These are phyloP conservation scores for Perkinsus marinus DNA, from an alignment of 169 alveolate species.

Conservation along the genomic window DNA sequence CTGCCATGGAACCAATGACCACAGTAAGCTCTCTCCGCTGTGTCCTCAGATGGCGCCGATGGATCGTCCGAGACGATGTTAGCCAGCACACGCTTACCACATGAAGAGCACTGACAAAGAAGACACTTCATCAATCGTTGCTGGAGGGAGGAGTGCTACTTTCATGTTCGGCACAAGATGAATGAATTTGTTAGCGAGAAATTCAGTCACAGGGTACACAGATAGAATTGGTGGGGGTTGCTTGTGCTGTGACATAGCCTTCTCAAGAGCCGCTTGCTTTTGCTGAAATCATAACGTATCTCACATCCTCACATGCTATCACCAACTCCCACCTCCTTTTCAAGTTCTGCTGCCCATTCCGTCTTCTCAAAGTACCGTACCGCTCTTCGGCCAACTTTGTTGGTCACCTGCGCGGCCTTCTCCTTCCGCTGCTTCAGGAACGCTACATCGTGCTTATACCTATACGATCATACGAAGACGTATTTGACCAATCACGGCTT, in stretches of 20 bases:
- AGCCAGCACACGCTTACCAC: not conserved
- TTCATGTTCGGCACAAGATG: not conserved
- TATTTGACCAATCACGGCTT: no score
- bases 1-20: not conserved
- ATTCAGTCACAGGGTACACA: not conserved
- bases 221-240: not conserved
- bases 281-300: not conserved
- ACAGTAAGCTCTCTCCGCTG: not conserved
- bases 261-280: not conserved
- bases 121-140: not conserved
- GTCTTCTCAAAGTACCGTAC: not conserved
- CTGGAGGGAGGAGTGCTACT: not conserved
- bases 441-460: not conserved
- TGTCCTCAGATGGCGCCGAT: not conserved
- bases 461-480: no score
- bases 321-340: not conserved
- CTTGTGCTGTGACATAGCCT: not conserved
- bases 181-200: not conserved
- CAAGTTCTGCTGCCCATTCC: not conserved
- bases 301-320: no score
- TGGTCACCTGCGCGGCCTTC: not conserved
- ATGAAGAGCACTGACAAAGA: not conserved
- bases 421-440: not conserved
- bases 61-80: not conserved
- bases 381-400: not conserved